These are phyloP conservation scores for Syzygium oleosum DNA, from an alignment of 345 rosid species.

Conservation along the genomic window DNA sequence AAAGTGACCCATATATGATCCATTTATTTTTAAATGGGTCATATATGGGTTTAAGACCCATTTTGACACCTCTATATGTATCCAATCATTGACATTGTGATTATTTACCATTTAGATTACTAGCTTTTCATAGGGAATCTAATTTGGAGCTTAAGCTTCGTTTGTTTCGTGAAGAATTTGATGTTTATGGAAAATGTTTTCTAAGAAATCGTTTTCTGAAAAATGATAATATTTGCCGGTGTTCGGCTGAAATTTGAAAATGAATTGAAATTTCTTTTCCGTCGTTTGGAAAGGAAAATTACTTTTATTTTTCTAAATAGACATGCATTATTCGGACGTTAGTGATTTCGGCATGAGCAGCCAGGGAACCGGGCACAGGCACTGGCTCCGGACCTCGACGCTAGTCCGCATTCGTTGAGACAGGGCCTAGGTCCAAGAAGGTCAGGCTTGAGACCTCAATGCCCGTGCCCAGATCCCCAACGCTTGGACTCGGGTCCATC, in stretches of 20 bases:
- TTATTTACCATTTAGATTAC: neutral
- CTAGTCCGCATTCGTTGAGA: neutral
- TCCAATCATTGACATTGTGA: neutral
- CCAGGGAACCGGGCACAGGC: accelerated
- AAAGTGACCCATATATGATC: too few relatives aligned
- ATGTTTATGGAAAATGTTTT: neutral
- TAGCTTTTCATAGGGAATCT: neutral
- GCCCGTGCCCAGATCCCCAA: neutral
- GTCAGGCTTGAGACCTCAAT: neutral
- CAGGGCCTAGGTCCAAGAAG: neutral
- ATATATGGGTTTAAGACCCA: too few relatives aligned
- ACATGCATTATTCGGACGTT: neutral
- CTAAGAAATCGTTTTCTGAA: neutral
- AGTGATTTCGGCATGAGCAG: neutral
- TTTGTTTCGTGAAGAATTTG: neutral
- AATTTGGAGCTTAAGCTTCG: neutral
- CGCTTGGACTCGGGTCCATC: neutral
- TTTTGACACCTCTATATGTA: too few relatives aligned
- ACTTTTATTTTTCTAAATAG: neutral
- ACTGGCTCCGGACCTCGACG: neutral
- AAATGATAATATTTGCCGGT: neutral
- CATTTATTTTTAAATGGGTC: too few relatives aligned
- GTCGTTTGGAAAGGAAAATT: neutral
- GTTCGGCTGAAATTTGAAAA: neutral
- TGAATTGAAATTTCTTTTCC: neutral